Evolutionary conservation across 441 rosid species (phyloP).

Genomic region (Jatropha multifida): DNA sequence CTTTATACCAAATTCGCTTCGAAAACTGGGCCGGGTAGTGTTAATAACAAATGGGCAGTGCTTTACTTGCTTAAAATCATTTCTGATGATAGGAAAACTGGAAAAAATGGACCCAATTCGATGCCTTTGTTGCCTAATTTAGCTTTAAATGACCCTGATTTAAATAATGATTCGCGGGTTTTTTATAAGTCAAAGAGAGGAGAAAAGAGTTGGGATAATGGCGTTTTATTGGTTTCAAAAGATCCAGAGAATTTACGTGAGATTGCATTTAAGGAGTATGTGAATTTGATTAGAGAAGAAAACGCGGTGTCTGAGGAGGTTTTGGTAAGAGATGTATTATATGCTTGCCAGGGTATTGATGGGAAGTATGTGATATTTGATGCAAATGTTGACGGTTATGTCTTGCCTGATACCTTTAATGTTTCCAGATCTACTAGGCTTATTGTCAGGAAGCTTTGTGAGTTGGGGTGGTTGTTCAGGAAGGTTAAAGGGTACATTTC

Average conservation of each 20-base stretch:
- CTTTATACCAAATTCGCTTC: constrained; percentile 73
- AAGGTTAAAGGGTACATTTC: constrained; percentile 73
- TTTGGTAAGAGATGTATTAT: constrained; percentile 84
- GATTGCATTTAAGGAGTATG: constrained; percentile 74
- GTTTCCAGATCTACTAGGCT: constrained; percentile 67
- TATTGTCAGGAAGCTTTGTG: constrained; percentile 81
- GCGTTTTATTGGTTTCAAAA: constrained; percentile 65
- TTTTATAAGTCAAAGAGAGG: constrained; percentile 29
- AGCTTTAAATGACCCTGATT: constrained; percentile 35
- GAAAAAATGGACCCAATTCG: constrained; percentile 41
- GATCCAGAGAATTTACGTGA: constrained; percentile 82
- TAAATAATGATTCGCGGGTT: constrained; percentile 33
- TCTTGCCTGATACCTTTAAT: constrained; percentile 52
- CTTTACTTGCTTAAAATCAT: constrained; percentile 72
- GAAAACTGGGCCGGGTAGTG: constrained; percentile 78
- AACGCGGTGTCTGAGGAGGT: constrained; percentile 85
- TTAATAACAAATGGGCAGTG: constrained; percentile 87
- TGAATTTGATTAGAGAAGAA: constrained; percentile 68
- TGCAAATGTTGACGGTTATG: constrained; percentile 63
- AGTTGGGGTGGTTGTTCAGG: constrained; percentile 92
- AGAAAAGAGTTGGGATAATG: constrained; percentile 59
- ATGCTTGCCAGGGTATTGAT: constrained; percentile 90
- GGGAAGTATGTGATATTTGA: constrained; percentile 77
- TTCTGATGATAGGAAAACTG: constrained; percentile 61
- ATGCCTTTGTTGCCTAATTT: constrained; percentile 57